phyloP scores from a whole-genome alignment of 805 yeast species.

The Yamadazyma takamatsuzukensis region DNA sequence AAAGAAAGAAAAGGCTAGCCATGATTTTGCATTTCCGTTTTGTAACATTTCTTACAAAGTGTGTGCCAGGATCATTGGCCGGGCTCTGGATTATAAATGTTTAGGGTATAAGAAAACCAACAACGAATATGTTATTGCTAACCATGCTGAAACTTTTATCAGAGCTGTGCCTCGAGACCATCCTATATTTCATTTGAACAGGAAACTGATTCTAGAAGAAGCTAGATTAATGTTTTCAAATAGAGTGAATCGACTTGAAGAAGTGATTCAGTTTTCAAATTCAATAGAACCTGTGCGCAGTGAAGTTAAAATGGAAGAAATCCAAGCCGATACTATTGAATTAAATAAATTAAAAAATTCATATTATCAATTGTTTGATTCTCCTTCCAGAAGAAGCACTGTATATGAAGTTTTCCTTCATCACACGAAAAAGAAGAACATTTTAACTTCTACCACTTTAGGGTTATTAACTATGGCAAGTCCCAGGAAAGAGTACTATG shows the following conservation, averaged over 20 bases:
- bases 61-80: conserved; percentile 35
- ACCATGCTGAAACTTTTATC: conserved; percentile 23
- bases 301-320: conserved; percentile 14
- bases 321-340: conserved; percentile 16
- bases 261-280: conserved; percentile 22
- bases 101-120: conserved; percentile 11
- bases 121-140: conserved; percentile 27
- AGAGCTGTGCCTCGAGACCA: conserved; percentile 22
- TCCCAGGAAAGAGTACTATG: conserved; percentile 26
- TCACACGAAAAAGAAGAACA: conserved; percentile 22
- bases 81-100: conserved; percentile 27
- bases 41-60: conserved; percentile 30
- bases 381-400: conserved; percentile 9
- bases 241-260: conserved; percentile 25
- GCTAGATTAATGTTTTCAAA: conserved; percentile 29
- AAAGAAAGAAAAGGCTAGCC: conserved; percentile 6
- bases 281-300: conserved; percentile 8
- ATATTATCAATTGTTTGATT: conserved; percentile 17
- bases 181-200: conserved; percentile 23
- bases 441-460: conserved; percentile 27
- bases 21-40: conserved; percentile 28
- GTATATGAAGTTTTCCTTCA: conserved; percentile 30
- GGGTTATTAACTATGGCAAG: conserved; percentile 33
- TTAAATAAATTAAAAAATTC: conserved; percentile 27
- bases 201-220: conserved; percentile 28